These are phyloP conservation scores for Triticum urartu DNA, from an alignment of 176 grass and related monocot genomes.

Conservation along the genomic window DNA sequence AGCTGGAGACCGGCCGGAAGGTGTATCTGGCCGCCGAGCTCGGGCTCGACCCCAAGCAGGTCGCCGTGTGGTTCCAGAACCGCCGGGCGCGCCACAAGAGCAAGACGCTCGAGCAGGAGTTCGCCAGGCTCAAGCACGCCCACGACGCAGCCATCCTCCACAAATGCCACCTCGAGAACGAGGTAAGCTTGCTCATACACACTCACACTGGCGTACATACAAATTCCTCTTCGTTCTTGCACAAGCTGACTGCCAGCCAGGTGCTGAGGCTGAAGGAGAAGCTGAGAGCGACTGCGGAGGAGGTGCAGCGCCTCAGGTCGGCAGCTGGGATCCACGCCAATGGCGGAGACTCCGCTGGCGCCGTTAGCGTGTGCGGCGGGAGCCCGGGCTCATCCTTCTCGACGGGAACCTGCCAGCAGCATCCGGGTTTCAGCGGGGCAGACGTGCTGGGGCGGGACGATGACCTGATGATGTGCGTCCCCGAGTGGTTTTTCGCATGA, in stretches of 20 bases:
- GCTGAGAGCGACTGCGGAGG: conserved; percentile 47
- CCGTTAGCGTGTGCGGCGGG: conserved; percentile 1
- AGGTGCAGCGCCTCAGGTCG: conserved; percentile 53
- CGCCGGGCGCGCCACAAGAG: conserved; percentile 90
- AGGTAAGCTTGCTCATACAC: conserved; percentile 33
- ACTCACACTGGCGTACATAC: neutral
- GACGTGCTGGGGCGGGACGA: conserved; percentile 21
- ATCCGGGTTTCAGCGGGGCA: conserved; percentile 10
- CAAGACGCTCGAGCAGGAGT: conserved; percentile 95
- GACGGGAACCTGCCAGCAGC: conserved; percentile 49
- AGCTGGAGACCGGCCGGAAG: conserved; percentile 89
- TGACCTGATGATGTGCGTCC: conserved; percentile 34
- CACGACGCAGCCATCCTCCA: conserved; percentile 70
- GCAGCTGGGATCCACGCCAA: conserved; percentile 9
- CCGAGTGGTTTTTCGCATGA: conserved; percentile 15
- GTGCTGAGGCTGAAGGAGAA: conserved; percentile 75
- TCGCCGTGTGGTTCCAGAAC: conserved; percentile 99
- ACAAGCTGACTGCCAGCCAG: conserved; percentile 25
- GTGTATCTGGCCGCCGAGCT: conserved; percentile 76
- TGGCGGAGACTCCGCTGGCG: conserved; percentile 10
- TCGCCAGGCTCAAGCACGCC: conserved; percentile 73
- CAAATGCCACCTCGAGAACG: conserved; percentile 96
- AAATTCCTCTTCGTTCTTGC: too few relatives aligned
- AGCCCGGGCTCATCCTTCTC: conserved; percentile 87
- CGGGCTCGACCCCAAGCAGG: conserved; percentile 90